Evolutionary conservation across 257 asterid species (phyloP), one percentile per base, ranked within the genome.

Genomic region (Solanum chiquidenum): DNA sequence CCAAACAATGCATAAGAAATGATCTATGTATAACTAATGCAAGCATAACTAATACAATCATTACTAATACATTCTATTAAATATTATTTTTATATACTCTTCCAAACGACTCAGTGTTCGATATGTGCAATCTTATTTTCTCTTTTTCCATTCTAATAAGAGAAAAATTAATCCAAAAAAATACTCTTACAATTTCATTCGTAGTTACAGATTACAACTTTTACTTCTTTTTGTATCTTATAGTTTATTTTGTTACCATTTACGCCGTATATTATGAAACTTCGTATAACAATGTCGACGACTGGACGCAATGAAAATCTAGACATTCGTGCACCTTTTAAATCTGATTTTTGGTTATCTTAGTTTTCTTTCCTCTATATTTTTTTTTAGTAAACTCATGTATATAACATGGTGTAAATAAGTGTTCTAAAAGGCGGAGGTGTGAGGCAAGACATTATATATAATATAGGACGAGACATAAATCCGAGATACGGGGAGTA

Each of bases 401-500:
- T 12, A 6, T 34, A 35, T 1, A 27, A 27, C 21, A 34, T 73
- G 2, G 20, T 18, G 31, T 21, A 35, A 37, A 37, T 55, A 23
- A 18, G 23, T 52, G 60, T 52, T 52, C 8, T 52, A 52, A 52
- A 52, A 16, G 23, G 1, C 1, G 0, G 60, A 16, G 60, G 60
- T 0, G 7, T 0, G 60, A 52, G 60, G 4, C 4, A 1, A 52
- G 60, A 49, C 1, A 14, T 49, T 14, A 13, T 55, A 18, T 55
- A 5, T 7, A 0, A 7, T 52, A 16, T 52, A 12, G 1, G 23
- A 9, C 23, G 0, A 52, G 23, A 52, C 23, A 52, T 52, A 52
- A 5, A 6, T 0, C 0, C 1, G 60, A 16, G 23, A 52, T 1
- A 16, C 4, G 9, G 3, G 23, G 23, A 0, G 8, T 5, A 16